Evolutionary conservation across 192 early-diverging fungal genomes (phyloP).

Genomic region (Geosiphon pyriformis): DNA sequence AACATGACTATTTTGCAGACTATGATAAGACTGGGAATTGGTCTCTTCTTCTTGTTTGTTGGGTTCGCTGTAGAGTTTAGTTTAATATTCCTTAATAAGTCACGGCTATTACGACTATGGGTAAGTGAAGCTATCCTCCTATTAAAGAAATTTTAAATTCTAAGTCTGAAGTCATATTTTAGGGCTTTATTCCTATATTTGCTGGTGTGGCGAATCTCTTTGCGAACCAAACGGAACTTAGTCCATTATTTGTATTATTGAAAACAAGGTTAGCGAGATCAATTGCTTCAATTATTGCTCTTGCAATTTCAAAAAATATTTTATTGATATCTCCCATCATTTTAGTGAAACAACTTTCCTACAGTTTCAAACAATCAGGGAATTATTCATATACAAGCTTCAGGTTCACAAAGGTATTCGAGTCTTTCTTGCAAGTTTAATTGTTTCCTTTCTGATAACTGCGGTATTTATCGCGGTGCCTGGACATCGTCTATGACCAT

Average conservation of each 20-base stretch:
- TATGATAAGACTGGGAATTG: constrained; percentile 39
- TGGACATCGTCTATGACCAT: constrained; percentile 18
- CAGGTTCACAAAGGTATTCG: constrained; percentile 12
- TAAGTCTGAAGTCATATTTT: not conserved
- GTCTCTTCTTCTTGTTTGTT: constrained; percentile 43
- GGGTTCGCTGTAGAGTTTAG: constrained; percentile 46
- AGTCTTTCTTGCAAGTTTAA: constrained; percentile 2
- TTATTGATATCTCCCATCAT: not conserved
- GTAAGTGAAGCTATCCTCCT: constrained; percentile 26
- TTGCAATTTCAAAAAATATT: not conserved
- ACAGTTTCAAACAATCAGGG: constrained; percentile 6
- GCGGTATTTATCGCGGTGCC: constrained; percentile 13
- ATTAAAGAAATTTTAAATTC: not conserved
- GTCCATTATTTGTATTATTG: constrained; percentile 13
- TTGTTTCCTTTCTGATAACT: constrained; percentile 13
- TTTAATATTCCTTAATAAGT: constrained; percentile 51
- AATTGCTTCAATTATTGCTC: not conserved
- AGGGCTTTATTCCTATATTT: constrained; percentile 24
- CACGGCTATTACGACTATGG: constrained; percentile 40
- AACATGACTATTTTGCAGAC: constrained; percentile 48
- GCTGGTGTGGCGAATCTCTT: constrained; percentile 14
- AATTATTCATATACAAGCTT: constrained; percentile 22
- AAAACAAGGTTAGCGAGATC: constrained; percentile 17
- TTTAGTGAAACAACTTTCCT: constrained; percentile 16
- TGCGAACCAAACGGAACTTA: constrained; percentile 11